These are phyloP conservation scores for Aaosphaeria arxii DNA, from an alignment of 2,329 filamentous ascomycete species.

Conservation along the genomic window DNA sequence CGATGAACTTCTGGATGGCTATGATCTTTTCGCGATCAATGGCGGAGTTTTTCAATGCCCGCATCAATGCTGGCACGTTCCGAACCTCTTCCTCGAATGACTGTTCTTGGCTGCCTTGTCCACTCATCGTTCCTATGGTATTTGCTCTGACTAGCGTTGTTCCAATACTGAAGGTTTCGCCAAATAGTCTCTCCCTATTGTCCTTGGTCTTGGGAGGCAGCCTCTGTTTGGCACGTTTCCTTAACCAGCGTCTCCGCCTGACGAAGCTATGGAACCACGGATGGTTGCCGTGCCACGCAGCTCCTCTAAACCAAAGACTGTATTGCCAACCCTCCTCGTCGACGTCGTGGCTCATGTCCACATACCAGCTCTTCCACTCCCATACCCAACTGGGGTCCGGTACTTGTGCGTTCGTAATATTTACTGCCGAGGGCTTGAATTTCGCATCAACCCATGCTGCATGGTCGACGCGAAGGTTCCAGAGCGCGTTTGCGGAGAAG, in stretches of 20 bases:
- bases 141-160: constrained; percentile 30
- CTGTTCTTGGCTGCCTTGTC: constrained; percentile 21
- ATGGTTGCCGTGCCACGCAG: constrained; percentile 77
- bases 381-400: constrained; percentile 96
- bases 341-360: constrained; percentile 74
- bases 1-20: constrained; percentile 76
- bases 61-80: constrained; percentile 68
- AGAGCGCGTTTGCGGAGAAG: constrained; percentile 81
- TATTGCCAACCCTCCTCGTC: constrained; percentile 97
- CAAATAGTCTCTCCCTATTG: constrained; percentile 32
- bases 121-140: constrained; percentile 46
- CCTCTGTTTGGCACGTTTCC: constrained; percentile 69
- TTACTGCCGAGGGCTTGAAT: constrained; percentile 57
- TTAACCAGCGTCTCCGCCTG: constrained; percentile 82
- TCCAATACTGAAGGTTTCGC: constrained; percentile 37
- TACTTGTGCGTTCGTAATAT: constrained; percentile 83
- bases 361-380: constrained; percentile 71
- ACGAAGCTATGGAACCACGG: constrained; percentile 96
- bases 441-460: constrained; percentile 74
- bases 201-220: constrained; percentile 32
- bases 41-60: constrained; percentile 62
- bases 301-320: constrained; percentile 72
- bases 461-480: constrained; percentile 74
- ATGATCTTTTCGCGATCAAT: constrained; percentile 93
- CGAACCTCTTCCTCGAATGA: constrained; percentile 54